Conservation (phyloP, 2,329 filamentous ascomycete genomes). For the Hymenoscyphus scutula region DNA sequence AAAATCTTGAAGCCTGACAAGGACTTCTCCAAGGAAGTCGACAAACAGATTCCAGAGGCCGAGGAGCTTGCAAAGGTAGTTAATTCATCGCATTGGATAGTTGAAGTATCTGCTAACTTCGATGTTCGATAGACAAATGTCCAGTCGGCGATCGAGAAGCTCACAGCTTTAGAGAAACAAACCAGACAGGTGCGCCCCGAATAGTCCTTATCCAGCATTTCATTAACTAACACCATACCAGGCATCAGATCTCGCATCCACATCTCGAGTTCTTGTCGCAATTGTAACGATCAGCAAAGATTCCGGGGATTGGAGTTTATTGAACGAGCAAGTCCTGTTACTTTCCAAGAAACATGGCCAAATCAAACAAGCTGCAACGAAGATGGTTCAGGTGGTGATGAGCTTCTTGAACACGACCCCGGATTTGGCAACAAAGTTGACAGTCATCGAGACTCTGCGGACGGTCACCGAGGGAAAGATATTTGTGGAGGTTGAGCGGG, state of each 20-base stretch:
- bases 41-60: constrained; percentile 86
- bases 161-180: constrained; percentile 90
- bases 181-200: constrained; percentile 73
- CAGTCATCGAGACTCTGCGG: constrained; percentile 89
- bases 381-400: constrained; percentile 98
- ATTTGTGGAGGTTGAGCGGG: constrained; percentile 97
- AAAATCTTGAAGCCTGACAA: constrained; percentile 68
- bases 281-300: constrained; percentile 96
- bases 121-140: constrained; percentile 62
- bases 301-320: constrained; percentile 84
- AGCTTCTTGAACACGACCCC: constrained; percentile 84
- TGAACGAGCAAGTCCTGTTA: constrained; percentile 94
- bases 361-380: constrained; percentile 97
- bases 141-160: constrained; percentile 88
- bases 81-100: background rate
- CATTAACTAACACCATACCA: constrained; percentile 41
- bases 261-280: constrained; percentile 79
- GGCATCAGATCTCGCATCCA: constrained; percentile 94
- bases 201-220: constrained; percentile 10
- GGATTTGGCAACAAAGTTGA: constrained; percentile 81
- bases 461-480: constrained; percentile 99
- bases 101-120: constrained; percentile 22
- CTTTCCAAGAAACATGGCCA: constrained; percentile 99
- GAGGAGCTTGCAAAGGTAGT: constrained; percentile 82
- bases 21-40: constrained; percentile 96